Percentiles rank a stretch among this genome's conserved stretches.
phyloP scores from a whole-genome alignment of 208 protist species.

The Leptomonas seymouri region DNA sequence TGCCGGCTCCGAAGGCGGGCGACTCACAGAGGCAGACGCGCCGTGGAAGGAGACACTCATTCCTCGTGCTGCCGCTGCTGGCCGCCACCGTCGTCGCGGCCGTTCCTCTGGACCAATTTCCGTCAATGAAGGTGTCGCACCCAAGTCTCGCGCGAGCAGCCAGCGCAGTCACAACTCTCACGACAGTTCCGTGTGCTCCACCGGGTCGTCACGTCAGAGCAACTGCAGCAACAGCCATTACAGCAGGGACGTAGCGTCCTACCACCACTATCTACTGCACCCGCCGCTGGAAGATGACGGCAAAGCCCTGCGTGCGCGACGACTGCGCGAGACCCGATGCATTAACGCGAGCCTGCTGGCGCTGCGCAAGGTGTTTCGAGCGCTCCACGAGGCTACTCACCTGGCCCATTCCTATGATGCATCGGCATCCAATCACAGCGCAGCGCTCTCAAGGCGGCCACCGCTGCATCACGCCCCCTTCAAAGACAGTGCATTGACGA shows the following conservation, averaged over 20 bases:
- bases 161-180: conserved; percentile 22
- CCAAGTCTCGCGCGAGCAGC: conserved; percentile 24
- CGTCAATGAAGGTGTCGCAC: not conserved
- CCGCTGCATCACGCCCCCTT: conserved; percentile 59
- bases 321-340: conserved; percentile 52
- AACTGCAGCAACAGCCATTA: conserved; percentile 6
- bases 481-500: conserved; percentile 69
- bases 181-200: conserved; percentile 13
- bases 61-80: not conserved
- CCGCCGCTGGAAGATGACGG: conserved; percentile 19
- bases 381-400: conserved; percentile 30
- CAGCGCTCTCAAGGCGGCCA: conserved; percentile 9
- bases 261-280: conserved; percentile 24
- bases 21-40: conserved; percentile 23
- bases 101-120: not conserved
- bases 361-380: conserved; percentile 78
- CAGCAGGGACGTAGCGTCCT: not conserved
- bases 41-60: not conserved
- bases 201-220: conserved; percentile 5
- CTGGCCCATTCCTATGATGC: not conserved
- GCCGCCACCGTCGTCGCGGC: not conserved
- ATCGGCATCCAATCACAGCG: not conserved
- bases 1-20: conserved; percentile 62
- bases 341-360: conserved; percentile 88
- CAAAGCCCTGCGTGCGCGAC: conserved; percentile 29